Evolutionary conservation across 2,329 filamentous ascomycete species (phyloP).

Genomic region (Neonectria neomacrospora): DNA sequence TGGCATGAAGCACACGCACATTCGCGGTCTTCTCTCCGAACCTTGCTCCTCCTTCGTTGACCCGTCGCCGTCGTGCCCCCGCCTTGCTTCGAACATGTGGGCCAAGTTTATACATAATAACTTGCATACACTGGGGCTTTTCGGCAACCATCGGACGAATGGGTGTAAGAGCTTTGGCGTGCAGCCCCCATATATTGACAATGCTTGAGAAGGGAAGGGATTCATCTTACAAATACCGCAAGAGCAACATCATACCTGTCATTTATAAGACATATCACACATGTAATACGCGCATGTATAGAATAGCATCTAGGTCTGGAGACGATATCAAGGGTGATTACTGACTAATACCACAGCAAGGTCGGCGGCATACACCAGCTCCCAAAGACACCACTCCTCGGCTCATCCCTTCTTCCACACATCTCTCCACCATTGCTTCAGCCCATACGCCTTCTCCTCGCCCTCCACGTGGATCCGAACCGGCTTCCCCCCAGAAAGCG

Average conservation of each 20-base stretch:
- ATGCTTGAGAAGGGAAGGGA: slow-evolving; percentile 1
- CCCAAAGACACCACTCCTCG: background rate
- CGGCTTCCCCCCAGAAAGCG: slow-evolving; percentile 62
- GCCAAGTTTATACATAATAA: background rate
- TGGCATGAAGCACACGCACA: slow-evolving; percentile 2
- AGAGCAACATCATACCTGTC: background rate
- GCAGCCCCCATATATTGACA: background rate
- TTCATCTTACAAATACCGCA: background rate
- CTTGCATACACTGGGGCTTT: slow-evolving; percentile 4
- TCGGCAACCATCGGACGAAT: slow-evolving; percentile 15
- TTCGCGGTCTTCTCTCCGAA: slow-evolving; percentile 22
- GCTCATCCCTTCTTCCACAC: slow-evolving; percentile 61
- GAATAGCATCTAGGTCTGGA: background rate
- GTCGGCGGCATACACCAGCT: background rate
- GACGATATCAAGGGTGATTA: background rate
- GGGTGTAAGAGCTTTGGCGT: slow-evolving; percentile 14
- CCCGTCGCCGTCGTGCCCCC: background rate
- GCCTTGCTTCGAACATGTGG: slow-evolving; percentile 17
- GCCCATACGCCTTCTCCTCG: slow-evolving; percentile 80
- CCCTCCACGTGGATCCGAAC: slow-evolving; percentile 78
- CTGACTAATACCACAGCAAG: background rate
- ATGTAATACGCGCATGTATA: background rate
- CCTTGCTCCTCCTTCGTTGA: background rate
- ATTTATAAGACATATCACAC: background rate
- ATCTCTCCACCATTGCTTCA: slow-evolving; percentile 91